Conservation (phyloP, 257 asterid species). For the Rehmannia glutinosa region DNA sequence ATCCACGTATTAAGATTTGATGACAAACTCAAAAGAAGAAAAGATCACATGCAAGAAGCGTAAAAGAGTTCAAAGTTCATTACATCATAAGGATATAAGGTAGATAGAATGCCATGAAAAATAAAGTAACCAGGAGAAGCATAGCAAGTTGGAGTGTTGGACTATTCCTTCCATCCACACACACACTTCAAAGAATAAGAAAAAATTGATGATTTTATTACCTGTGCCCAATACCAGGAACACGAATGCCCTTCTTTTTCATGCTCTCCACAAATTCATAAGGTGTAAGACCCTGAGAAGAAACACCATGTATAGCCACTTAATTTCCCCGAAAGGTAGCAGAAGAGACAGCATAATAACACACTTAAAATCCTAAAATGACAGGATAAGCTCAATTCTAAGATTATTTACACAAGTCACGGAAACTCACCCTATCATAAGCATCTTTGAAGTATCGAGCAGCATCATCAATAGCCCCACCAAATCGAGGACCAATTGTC, state of each 20-base stretch:
- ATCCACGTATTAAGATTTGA: slow-evolving; percentile 9
- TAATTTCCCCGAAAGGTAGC: not conserved
- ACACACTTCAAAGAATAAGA: not conserved
- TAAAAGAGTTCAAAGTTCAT: no score
- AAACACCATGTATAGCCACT: slow-evolving; percentile 4
- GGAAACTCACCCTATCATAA: slow-evolving; percentile 65
- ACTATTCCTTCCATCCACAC: no score
- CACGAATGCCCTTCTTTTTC: slow-evolving; percentile 99
- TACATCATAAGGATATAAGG: no score
- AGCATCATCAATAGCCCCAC: slow-evolving; percentile 99
- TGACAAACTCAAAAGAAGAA: not conserved
- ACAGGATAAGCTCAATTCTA: not conserved
- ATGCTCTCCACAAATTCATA: slow-evolving; percentile 96
- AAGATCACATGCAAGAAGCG: no score
- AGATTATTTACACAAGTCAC: not conserved
- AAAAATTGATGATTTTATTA: slow-evolving; percentile 22
- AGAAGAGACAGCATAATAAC: slow-evolving; percentile 10
- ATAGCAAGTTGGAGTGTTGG: no score
- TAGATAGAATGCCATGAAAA: no score
- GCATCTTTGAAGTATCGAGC: slow-evolving; percentile 99
- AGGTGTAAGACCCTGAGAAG: slow-evolving; percentile 75
- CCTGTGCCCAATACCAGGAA: slow-evolving; percentile 99
- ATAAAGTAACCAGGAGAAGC: no score
- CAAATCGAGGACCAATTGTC: slow-evolving; percentile 98
- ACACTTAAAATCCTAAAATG: not conserved